Conservation (phyloP, 805 yeast genomes). For the Torulaspora gathmanii region DNA sequence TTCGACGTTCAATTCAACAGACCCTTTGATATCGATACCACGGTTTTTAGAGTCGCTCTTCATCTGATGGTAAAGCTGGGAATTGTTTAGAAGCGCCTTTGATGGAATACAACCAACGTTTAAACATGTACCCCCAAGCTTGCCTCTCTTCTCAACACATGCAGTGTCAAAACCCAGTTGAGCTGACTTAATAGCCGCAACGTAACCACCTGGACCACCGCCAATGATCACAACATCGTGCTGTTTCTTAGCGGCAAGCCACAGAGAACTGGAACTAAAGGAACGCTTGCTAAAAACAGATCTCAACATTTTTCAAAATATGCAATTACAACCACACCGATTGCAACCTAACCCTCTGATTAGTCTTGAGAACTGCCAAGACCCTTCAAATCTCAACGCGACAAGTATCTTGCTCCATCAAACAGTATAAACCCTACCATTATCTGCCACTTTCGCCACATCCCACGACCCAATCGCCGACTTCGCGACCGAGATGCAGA, state of each 20-base stretch:
- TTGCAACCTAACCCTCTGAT: background rate
- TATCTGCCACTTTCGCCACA: background rate
- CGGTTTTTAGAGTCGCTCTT: slow-evolving; percentile 76
- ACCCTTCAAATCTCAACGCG: background rate
- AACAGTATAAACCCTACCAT: background rate
- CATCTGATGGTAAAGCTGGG: slow-evolving; percentile 87
- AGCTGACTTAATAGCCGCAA: slow-evolving; percentile 98
- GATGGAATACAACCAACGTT: slow-evolving; percentile 99
- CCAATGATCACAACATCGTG: slow-evolving; percentile 95
- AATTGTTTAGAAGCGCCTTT: slow-evolving; percentile 89
- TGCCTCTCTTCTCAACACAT: slow-evolving; percentile 94
- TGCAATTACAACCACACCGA: background rate
- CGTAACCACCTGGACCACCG: slow-evolving; percentile 99
- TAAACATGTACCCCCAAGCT: slow-evolving; percentile 95
- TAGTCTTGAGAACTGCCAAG: too few relatives aligned
- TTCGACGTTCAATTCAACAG: slow-evolving; percentile 67
- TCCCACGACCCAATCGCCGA: slow-evolving; percentile 1
- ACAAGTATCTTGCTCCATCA: background rate
- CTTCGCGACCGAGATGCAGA: background rate
- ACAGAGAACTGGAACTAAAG: slow-evolving; percentile 14
- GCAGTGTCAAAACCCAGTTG: slow-evolving; percentile 93
- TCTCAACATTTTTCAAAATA: slow-evolving; percentile 18
- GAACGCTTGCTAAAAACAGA: slow-evolving; percentile 12
- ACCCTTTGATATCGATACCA: slow-evolving; percentile 79
- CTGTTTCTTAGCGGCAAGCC: slow-evolving; percentile 39